Evolutionary conservation across 2,329 filamentous ascomycete genomes (phyloP).

Genomic region (Raffaelea albimanens): DNA sequence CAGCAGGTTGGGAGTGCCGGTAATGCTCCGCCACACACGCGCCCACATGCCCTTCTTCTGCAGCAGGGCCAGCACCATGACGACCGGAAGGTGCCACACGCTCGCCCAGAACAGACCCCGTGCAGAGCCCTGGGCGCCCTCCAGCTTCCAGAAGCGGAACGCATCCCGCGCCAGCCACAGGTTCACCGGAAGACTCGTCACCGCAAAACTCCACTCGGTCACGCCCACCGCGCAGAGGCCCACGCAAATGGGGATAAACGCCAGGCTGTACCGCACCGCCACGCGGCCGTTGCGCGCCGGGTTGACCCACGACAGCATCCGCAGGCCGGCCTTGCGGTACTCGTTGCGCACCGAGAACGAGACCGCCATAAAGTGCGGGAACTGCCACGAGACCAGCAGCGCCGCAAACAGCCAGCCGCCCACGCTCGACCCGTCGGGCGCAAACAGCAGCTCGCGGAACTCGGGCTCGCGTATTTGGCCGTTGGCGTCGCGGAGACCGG

Average conservation of each 20-base stretch:
- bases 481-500: not conserved
- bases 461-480: constrained; percentile 24
- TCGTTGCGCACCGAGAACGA: constrained; percentile 84
- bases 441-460: constrained; percentile 62
- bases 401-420: constrained; percentile 86
- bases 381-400: constrained; percentile 91
- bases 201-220: constrained; percentile 77
- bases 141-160: constrained; percentile 66
- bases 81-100: constrained; percentile 86
- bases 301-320: constrained; percentile 79
- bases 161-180: constrained; percentile 76
- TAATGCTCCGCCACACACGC: constrained; percentile 62
- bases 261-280: constrained; percentile 73
- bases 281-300: constrained; percentile 78
- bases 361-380: constrained; percentile 94
- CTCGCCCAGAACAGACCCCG: constrained; percentile 91
- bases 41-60: constrained; percentile 93
- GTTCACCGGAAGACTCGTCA: constrained; percentile 74
- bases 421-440: constrained; percentile 45
- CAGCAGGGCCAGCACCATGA: constrained; percentile 81
- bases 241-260: constrained; percentile 79
- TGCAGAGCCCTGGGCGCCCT: constrained; percentile 72
- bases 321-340: constrained; percentile 62
- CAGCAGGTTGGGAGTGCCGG: constrained; percentile 48
- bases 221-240: constrained; percentile 70